Evolutionary conservation across 2,329 filamentous ascomycete species (phyloP), one percentile per base, ranked within the genome.

Genomic region (Exophiala alcalophila): DNA sequence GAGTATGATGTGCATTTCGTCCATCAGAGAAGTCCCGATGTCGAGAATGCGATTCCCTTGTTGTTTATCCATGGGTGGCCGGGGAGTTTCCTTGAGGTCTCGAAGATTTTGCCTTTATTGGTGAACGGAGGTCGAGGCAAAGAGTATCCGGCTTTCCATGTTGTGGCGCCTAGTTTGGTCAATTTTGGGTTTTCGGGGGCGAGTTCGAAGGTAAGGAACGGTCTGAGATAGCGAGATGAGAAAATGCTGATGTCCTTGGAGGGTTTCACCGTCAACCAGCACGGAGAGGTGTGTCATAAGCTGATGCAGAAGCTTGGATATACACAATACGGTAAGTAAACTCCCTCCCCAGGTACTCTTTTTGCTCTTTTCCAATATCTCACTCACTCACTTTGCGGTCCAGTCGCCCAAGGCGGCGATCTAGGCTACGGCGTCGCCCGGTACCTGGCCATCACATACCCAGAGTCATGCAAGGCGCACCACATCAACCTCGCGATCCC

Each of bases 261-360:
- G 16, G 79, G 79, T 1, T 84, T 84, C 46, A 73, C 69, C 3
- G 55, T 77, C 11, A 66, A 68, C 15, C 75, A 83, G 51, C 83
- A 83, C 53, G 79, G 79, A 2, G 78, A 86, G 59, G 72, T 73
- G 0, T 68, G 78, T 51, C 77, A 88, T 59, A 80, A 78, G 42
- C 65, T 87, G 6, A 88, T 88, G 84, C 63, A 75, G 4, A 70
- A 72, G 6, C 70, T 88, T 2, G 81, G 82, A 0, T 87, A 84
- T 57, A 66, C 24, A 4, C 12, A 78, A 64, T 85, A 83, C 45
- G 45, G 40, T 48, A 35, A n/a, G 32, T 23, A n/a, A n/a, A n/a
- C n/a, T n/a, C n/a, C n/a, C n/a, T n/a, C n/a, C n/a, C n/a, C n/a
- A n/a, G n/a, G n/a, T n/a, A n/a, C n/a, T n/a, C n/a, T n/a, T n/a